Base-by-base conservation (phyloP, 2,329 filamentous ascomycete species). In the Dryadomyces quercus-mongolicae region DNA sequence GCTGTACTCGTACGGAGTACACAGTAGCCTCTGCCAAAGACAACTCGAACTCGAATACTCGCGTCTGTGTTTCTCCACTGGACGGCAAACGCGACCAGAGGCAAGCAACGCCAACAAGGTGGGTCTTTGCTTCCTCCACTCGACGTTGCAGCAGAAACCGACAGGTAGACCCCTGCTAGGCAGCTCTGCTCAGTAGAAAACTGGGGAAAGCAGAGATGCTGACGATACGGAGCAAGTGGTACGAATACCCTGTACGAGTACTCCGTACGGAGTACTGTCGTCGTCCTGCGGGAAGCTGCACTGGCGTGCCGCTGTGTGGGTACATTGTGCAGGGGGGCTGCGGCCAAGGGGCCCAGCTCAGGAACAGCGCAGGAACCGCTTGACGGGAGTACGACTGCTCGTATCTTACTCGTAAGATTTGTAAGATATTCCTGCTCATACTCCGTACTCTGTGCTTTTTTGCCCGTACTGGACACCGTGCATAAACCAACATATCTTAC, bases 141-240 rank as follows among this genome's bases (percentile, higher is more conserved):
- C 44, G 18, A 49, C 43, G 53, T 48, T 52, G 44, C 53, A 55
- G 31, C 22, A 43, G 31, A 47, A 40, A 10, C 34, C 20, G 25
- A 40, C 34, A 34, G 25, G 36, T 36, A 25, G 20, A 40, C 51
- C 51, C 51, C 44, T 53, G 40, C 38, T 44, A 44, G 15, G 36
- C 36, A n/a, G 38, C 15, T 15, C 44, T 47, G 43, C n/a, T 16
- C 15, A n/a, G 12, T 52, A 49, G 36, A 55, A 55, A 55, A 55
- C 54, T 51, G 54, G 54, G 54, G 50, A 55, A 55, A 46, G 46
- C 20, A 13, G 22, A 40, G 18, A 46, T 22, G 44, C 44, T 40
- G 36, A 40, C 36, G 36, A 40, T 40, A 40, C 36, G 36, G 36
- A 22, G 44, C 44, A 3, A 21, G 20, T 13, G 44, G 18, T 21